Evolutionary conservation across 345 rosid species (phyloP).

Genomic region (Geranium rotundifolium): DNA sequence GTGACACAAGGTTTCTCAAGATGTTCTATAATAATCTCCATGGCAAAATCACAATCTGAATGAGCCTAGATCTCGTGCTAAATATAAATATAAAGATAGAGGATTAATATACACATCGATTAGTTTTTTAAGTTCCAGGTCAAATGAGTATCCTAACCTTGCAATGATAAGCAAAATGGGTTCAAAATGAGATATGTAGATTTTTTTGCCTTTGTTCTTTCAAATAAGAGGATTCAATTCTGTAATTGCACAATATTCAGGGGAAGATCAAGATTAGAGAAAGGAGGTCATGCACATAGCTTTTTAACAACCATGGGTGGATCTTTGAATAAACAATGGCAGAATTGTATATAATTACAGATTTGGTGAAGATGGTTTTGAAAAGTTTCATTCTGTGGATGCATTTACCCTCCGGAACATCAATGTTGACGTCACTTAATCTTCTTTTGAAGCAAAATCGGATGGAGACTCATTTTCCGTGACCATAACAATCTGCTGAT

Average conservation of each 20-base stretch:
- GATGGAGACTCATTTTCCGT: constrained; percentile 23
- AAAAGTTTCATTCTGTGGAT: not conserved
- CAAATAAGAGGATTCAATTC: no score
- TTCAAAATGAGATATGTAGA: no score
- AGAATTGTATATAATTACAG: not conserved
- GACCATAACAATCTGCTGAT: constrained; percentile 33
- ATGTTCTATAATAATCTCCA: constrained; percentile 4
- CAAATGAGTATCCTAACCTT: no score
- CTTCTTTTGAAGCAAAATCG: constrained; percentile 18
- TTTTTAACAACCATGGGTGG: not conserved
- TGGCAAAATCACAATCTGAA: not conserved
- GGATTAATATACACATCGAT: no score
- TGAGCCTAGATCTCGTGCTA: no score
- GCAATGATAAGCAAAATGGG: no score
- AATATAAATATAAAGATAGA: no score
- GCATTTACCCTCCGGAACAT: not conserved
- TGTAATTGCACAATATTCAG: not conserved
- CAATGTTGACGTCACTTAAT: constrained; percentile 6
- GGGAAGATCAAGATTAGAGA: not conserved
- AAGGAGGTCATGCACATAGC: not conserved
- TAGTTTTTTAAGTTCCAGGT: no score
- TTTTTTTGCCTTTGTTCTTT: no score
- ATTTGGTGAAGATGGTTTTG: not conserved
- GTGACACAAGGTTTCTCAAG: not conserved
- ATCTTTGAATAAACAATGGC: no score